Conservation (phyloP, 805 yeast species). For the Candida insectalens region DNA sequence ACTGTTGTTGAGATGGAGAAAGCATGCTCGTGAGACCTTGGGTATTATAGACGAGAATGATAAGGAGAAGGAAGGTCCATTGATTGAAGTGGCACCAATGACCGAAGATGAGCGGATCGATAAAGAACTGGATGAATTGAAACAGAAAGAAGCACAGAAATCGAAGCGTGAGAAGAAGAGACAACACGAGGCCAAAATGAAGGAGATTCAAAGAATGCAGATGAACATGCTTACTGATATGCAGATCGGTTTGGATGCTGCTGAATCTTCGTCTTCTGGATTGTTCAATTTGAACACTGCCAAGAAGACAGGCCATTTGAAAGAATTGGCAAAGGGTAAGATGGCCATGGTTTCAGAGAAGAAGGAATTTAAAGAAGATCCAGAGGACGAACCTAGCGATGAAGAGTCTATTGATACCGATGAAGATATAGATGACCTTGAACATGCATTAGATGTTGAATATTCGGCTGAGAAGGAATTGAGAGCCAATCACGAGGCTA, state of each 20-base stretch:
- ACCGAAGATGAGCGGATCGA: constrained; percentile 88
- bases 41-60: constrained; percentile 53
- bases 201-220: constrained; percentile 84
- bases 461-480: constrained; percentile 60
- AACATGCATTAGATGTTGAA: constrained; percentile 76
- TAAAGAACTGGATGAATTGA: constrained; percentile 67
- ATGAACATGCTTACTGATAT: constrained; percentile 91
- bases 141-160: constrained; percentile 59
- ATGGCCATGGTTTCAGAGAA: constrained; percentile 54
- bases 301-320: constrained; percentile 74
- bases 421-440: constrained; percentile 60
- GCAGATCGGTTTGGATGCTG: constrained; percentile 92
- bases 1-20: constrained; percentile 76
- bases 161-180: constrained; percentile 74
- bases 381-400: constrained; percentile 26
- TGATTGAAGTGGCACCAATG: constrained; percentile 58
- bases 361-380: constrained; percentile 37
- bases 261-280: constrained; percentile 65
- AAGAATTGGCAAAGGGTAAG: constrained; percentile 68
- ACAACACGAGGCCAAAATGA: constrained; percentile 74
- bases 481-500: constrained; percentile 61
- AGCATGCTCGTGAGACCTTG: constrained; percentile 68
- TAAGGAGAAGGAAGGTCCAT: constrained; percentile 36
- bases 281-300: constrained; percentile 80
- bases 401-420: constrained; percentile 32